Conservation (phyloP, 1,139 yeast genomes). For the Sugiyamaella paludigena region DNA sequence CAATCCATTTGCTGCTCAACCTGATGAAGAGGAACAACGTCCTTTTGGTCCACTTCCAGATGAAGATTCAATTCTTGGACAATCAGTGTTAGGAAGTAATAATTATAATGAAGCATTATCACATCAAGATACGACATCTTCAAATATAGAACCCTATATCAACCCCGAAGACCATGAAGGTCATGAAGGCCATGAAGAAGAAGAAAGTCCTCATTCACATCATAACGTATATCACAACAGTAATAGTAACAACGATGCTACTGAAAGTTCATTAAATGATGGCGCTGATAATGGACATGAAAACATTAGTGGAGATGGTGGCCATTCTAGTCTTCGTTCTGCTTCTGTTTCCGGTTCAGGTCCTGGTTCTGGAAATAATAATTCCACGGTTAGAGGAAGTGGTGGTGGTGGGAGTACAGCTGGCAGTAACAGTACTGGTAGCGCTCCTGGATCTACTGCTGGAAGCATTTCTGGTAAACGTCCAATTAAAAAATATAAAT, state of each 20-base stretch:
- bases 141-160: neutral
- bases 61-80: neutral
- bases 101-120: neutral
- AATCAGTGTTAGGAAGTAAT: neutral
- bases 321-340: neutral
- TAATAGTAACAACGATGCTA: constrained; percentile 1
- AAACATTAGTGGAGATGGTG: neutral
- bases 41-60: neutral
- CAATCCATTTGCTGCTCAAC: constrained; percentile 16
- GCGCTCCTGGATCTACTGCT: constrained; percentile 1
- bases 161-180: constrained; percentile 1
- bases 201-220: no score
- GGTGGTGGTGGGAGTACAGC: neutral
- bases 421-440: neutral
- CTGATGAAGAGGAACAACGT: constrained; percentile 2
- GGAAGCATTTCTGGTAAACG: constrained; percentile 12
- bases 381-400: neutral
- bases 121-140: neutral
- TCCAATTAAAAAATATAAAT: constrained; percentile 32
- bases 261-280: constrained; percentile 4
- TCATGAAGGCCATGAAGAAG: neutral
- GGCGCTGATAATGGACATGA: neutral
- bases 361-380: neutral
- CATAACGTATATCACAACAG: neutral
- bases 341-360: constrained; percentile 3